These are phyloP conservation scores for Sporisorium reilianum DNA, from an alignment of 1,284 basidiomycete genomes.

Conservation along the genomic window DNA sequence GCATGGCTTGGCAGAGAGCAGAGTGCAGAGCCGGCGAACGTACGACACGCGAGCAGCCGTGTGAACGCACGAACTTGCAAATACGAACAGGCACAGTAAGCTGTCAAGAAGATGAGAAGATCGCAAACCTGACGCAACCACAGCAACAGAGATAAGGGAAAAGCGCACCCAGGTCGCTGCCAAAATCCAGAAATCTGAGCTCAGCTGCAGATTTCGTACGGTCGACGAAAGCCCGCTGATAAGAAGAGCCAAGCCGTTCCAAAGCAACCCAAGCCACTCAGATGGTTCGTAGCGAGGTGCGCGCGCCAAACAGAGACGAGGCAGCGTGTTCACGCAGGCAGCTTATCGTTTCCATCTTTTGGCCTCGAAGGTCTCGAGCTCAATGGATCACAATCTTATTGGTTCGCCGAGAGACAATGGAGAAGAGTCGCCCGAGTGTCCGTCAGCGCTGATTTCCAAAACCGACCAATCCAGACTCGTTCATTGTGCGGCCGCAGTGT, in stretches of 20 bases:
- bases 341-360: conserved; percentile 1
- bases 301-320: neutral
- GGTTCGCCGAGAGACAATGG: conserved; percentile 3
- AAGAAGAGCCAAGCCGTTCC: neutral
- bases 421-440: conserved; percentile 16
- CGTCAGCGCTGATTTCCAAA: neutral
- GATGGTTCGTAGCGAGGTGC: neutral
- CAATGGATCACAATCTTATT: conserved; percentile 2
- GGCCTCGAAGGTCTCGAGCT: conserved; percentile 3
- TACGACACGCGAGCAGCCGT: no score
- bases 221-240: conserved; percentile 4
- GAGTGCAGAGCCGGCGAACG: no score
- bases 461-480: neutral
- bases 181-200: conserved; percentile 3
- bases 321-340: neutral
- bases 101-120: conserved; percentile 8
- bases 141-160: conserved; percentile 12
- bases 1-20: neutral
- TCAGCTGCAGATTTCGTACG: neutral
- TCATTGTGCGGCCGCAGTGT: neutral
- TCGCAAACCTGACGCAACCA: conserved; percentile 3
- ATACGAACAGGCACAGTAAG: neutral
- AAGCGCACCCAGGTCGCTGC: neutral
- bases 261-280: neutral
- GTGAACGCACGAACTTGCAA: conserved; percentile 1